Conservation (phyloP, 371 early-diverging fungal species). For the Zychaea mexicana region DNA sequence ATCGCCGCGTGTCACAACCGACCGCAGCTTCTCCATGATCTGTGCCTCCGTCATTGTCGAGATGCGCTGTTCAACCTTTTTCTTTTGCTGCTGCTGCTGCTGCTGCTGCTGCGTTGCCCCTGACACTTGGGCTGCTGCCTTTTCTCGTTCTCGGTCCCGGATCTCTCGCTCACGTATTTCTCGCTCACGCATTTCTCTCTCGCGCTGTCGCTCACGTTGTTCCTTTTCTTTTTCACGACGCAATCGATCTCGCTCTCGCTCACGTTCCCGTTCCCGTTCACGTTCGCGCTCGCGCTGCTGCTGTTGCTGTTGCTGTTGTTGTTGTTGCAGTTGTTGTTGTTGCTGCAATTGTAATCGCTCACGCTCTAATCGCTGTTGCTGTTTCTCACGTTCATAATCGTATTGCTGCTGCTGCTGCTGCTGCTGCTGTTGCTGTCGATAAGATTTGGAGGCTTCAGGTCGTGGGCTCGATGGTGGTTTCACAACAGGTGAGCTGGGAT, state of each 20-base stretch:
- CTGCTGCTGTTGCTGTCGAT: constrained; percentile 21
- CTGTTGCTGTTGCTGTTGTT: background rate
- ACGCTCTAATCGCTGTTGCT: background rate
- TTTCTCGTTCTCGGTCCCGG: constrained; percentile 27
- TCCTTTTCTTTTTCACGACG: constrained; percentile 19
- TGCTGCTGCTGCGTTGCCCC: constrained; percentile 27
- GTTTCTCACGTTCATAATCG: constrained; percentile 7
- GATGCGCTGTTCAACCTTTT: constrained; percentile 72
- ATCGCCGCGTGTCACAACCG: constrained; percentile 87
- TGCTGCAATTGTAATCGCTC: no score
- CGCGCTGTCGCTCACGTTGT: background rate
- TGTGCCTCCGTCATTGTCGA: constrained; percentile 91
- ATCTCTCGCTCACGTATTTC: constrained; percentile 32
- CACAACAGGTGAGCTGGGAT: background rate
- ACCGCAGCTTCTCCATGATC: constrained; percentile 86
- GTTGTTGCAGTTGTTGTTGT: background rate
- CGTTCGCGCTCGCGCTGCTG: constrained; percentile 3
- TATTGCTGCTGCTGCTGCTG: background rate
- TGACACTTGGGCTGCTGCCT: constrained; percentile 31
- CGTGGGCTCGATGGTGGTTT: constrained; percentile 23
- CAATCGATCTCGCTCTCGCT: constrained; percentile 13
- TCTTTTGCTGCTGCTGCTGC: constrained; percentile 32
- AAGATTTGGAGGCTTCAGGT: constrained; percentile 35
- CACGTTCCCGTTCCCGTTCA: constrained; percentile 25
- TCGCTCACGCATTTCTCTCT: constrained; percentile 11